A percentile compares a stretch with the other conserved stretches of the same genome.
phyloP scores from a whole-genome alignment of 116 monocot species.

The Papilionanthe hybrid region DNA sequence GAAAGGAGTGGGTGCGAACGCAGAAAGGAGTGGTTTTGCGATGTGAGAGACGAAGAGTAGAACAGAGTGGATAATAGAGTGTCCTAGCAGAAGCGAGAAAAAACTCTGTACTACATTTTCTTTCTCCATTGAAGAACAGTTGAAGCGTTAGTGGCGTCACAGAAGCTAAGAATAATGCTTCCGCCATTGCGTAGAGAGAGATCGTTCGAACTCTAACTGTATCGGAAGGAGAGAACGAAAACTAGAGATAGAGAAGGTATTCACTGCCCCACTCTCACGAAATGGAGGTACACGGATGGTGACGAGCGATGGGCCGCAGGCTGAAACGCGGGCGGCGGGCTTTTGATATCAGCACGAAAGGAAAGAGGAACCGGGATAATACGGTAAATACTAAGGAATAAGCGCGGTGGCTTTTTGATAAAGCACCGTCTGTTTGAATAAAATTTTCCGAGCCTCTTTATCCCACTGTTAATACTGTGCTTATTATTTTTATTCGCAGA shows the following conservation, averaged over 20 bases:
- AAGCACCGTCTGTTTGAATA: too few species aligned
- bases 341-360: too few species aligned
- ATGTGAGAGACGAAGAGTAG: slow-evolving; percentile 1
- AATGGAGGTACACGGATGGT: too few species aligned
- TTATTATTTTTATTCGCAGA: too few species aligned
- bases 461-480: too few species aligned
- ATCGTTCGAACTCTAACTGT: background rate
- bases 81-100: background rate
- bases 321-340: background rate
- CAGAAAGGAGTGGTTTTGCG: slow-evolving; percentile 14
- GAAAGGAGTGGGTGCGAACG: slow-evolving; percentile 10
- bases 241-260: background rate
- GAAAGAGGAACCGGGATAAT: too few species aligned
- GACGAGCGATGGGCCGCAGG: background rate
- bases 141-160: slow-evolving; percentile 6
- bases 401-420: too few species aligned
- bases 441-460: too few species aligned
- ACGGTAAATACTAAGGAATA: too few species aligned
- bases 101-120: background rate
- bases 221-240: background rate
- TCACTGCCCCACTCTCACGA: background rate
- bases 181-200: slow-evolving; percentile 26
- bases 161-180: slow-evolving; percentile 9
- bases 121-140: slow-evolving; percentile 4
- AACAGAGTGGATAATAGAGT: background rate